Evolutionary conservation across 139 green algal genomes (phyloP), one percentile per base, ranked within the genome.

Genomic region (Picocystis salinarum): DNA sequence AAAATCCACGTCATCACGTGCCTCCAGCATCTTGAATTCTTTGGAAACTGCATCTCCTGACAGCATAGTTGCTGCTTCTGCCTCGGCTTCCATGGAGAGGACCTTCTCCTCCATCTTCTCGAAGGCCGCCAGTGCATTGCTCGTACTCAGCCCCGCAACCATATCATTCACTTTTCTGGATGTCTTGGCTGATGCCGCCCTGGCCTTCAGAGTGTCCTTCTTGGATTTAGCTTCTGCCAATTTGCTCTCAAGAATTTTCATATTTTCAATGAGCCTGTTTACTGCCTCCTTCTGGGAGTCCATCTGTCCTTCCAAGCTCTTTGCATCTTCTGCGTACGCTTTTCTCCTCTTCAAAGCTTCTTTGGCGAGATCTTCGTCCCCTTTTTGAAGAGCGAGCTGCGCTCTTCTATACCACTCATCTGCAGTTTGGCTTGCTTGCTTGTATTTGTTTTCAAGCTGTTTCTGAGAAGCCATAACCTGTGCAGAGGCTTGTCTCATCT

Each of bases 81-180:
- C n/a, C n/a, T n/a, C n/a, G n/a, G n/a, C n/a, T n/a, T n/a, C n/a
- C n/a, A n/a, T n/a, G n/a, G n/a, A n/a, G n/a, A n/a, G n/a, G n/a
- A 95, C 81, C 70, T 95, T 95, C 66, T 98, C 86, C 67, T 98
- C 88, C 88, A 98, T 98, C 45, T 76, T 79, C 45, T 95, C 86
- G 58, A 96, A 96, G 2, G 88, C 87, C 5, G 71, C 73, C 10
- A 92, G 50, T 0, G 80, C 63, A n/a, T 64, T 92, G 67, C 59
- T 83, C 34, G 80, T 91, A 67, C 74, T 77, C 23, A 96, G 59
- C 12, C 62, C 60, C 10, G 53, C 53, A 17, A 83, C 48, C 57
- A 79, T 72, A 28, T 71, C 55, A 17, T 57, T 54, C 44, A 76
- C 62, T 30, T 62, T 52, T 34, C 63, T 69, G 25, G 51, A 64